Conservation (phyloP, 345 rosid genomes). For the Pistacia atlantica region DNA sequence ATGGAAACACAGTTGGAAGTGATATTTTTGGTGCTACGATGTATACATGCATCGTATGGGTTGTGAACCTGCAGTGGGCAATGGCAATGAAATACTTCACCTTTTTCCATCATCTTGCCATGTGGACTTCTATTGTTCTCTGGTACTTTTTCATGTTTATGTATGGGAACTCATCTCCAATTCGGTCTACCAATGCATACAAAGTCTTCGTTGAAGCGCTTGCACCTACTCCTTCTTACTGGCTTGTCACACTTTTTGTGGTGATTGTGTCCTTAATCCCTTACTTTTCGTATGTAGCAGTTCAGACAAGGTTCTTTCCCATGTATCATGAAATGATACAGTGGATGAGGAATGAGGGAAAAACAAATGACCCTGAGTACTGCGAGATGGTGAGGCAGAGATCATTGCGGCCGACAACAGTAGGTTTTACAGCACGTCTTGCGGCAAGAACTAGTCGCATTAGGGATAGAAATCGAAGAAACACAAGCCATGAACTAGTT, state of each 20-base stretch:
- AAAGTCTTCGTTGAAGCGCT: constrained; percentile 73
- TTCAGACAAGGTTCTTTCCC: constrained; percentile 85
- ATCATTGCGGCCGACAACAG: constrained; percentile 68
- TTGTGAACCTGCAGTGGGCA: constrained; percentile 81
- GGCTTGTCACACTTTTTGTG: constrained; percentile 66
- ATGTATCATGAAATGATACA: constrained; percentile 92
- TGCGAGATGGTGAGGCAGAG: constrained; percentile 79
- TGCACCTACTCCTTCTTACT: constrained; percentile 73
- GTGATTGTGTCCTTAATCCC: constrained; percentile 58
- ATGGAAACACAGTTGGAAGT: constrained; percentile 63
- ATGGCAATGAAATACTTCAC: constrained; percentile 82
- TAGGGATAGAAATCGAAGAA: constrained; percentile 6
- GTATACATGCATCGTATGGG: constrained; percentile 88
- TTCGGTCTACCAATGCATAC: constrained; percentile 52
- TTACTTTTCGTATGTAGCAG: constrained; percentile 58
- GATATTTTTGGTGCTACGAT: constrained; percentile 73
- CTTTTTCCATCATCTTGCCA: constrained; percentile 59
- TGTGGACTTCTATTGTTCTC: constrained; percentile 67
- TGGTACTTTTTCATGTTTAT: constrained; percentile 76
- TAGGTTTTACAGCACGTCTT: constrained; percentile 73
- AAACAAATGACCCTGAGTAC: constrained; percentile 62
- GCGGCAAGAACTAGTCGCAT: constrained; percentile 29
- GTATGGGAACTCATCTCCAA: constrained; percentile 57
- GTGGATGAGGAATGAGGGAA: constrained; percentile 79
- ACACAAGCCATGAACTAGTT: constrained; percentile 11